Evolutionary conservation across 371 early-diverging fungal species (phyloP), one percentile per base, ranked within the genome.

Genomic region (Zychaea mexicana): DNA sequence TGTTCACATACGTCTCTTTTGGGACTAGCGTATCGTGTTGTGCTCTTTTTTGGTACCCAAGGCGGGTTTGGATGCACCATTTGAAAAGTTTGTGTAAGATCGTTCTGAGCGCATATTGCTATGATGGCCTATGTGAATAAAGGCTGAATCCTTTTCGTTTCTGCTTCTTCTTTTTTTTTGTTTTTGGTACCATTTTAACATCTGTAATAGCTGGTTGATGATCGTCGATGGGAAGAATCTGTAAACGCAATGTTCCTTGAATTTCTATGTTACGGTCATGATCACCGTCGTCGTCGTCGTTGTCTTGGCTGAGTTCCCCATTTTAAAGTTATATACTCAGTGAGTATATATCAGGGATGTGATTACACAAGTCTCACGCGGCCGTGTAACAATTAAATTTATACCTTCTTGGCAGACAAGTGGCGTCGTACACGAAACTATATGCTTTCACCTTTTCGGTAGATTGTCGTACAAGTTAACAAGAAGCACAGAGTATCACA

Each of bases 21-120:
- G 85, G 78, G 5, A 94, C 88, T 30, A 92, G 57, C 12, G 88
- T 68, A 65, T 94, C 94, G 69, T 90, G 91, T 24, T 79, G 74
- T 8, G 87, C 86, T 27, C 87, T 83, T 67, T 92, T 92, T 55
- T 85, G 83, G 62, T 92, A 92, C 0, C 94, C 94, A n/a, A 87
- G 70, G 19, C 85, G 72, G 17, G 84, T 77, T 49, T 89, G 90
- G 28, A 86, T 84, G 24, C 89, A 89, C 93, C 93, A 93, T 63
- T 93, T 93, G 74, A 82, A 92, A 8, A 92, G 70, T 59, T 85
- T 87, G 62, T 88, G 89, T 39, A 91, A 72, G 39, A 93, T 71
- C 19, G 84, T 85, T 32, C 72, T 82, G 67, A 88, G 82, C 0
- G 88, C 86, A 33, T 81, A 76, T 71, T 84, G 84, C 84, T 90